Evolutionary conservation across 2,329 filamentous ascomycete genomes (phyloP), one percentile per base, ranked within the genome.

Genomic region (Colletotrichum tofieldiae): DNA sequence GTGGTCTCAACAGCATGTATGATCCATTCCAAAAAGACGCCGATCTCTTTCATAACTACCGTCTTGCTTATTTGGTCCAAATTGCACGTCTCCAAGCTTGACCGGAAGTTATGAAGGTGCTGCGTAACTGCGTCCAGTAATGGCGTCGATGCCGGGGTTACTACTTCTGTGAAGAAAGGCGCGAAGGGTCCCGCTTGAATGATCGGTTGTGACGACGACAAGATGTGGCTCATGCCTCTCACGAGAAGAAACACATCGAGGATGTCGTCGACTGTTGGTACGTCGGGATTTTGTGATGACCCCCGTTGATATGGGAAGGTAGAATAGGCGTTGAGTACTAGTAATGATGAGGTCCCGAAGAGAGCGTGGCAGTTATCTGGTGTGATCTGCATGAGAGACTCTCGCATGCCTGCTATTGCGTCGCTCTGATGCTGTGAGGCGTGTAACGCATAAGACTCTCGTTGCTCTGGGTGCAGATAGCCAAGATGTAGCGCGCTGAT

Each of bases 351-450:
- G 0, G 79, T 75, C 3, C 78, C 69, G 64, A 83, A 83, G 3
- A 81, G 75, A 1, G 80, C 76, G n/a, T 81, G 77, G 45, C 78
- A 82, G 52, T 77, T 81, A 1, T 80, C 77, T 1, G 75, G 73
- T 9, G 66, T 76, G 32, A 82, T 75, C 7, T 75, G 67, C 0
- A 75, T 41, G 1, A 83, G 70, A 0, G 75, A 75, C 4, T 67
- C 75, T 0, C 80, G 77, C 58, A 83, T 75, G 1, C 79, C 80
- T 23, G 75, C 73, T 2, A 80, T 76, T 11, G 80, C 79, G 20
- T 78, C 75, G 59, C 75, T 80, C 52, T 82, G 81, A 29, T 82
- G 81, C 11, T 80, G 78, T 1, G 80, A 79, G 1, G 79, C 81
- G 23, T 76, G 76, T 0, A 80, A 73, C 0, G 75, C 72, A 49